Evolutionary conservation across 1,139 yeast genomes (phyloP).

Genomic region (Kodamaea ohmeri): DNA sequence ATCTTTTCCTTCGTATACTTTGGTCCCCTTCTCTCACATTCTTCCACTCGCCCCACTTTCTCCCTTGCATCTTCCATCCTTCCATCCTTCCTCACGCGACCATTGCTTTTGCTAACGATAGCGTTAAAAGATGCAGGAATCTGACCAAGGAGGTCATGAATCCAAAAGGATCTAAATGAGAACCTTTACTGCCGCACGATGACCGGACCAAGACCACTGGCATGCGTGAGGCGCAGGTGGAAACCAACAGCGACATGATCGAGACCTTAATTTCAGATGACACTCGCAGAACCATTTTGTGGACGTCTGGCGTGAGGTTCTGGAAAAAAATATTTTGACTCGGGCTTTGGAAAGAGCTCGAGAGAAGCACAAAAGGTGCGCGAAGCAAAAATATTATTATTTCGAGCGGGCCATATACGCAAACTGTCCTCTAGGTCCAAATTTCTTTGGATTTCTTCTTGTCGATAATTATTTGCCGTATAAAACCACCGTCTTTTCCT

Average conservation of each 20-base stretch:
- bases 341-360: slow-evolving; percentile 1
- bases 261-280: background rate
- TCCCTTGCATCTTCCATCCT: too few relatives aligned
- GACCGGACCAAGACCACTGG: too few relatives aligned
- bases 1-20: too few relatives aligned
- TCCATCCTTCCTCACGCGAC: too few relatives aligned
- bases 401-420: slow-evolving; percentile 2
- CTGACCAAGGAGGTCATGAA: too few relatives aligned
- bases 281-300: slow-evolving; percentile 1
- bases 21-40: too few relatives aligned
- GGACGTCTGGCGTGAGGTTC: background rate
- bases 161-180: too few relatives aligned
- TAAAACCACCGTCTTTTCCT: slow-evolving; percentile 9
- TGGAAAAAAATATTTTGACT: background rate
- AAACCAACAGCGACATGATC: too few relatives aligned
- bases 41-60: too few relatives aligned
- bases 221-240: too few relatives aligned
- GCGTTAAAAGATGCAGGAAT: background rate
- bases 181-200: too few relatives aligned
- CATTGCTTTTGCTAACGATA: too few relatives aligned
- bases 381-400: slow-evolving; percentile 5
- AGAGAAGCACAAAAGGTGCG: slow-evolving; percentile 3
- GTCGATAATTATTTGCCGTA: slow-evolving; percentile 7
- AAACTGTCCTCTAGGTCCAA: slow-evolving; percentile 4
- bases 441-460: slow-evolving; percentile 5